Percentiles rank a stretch among this genome's conserved stretches.
These are phyloP conservation scores for Chlorella sp. DNA, from an alignment of 139 green algal genomes.

Conservation along the genomic window DNA sequence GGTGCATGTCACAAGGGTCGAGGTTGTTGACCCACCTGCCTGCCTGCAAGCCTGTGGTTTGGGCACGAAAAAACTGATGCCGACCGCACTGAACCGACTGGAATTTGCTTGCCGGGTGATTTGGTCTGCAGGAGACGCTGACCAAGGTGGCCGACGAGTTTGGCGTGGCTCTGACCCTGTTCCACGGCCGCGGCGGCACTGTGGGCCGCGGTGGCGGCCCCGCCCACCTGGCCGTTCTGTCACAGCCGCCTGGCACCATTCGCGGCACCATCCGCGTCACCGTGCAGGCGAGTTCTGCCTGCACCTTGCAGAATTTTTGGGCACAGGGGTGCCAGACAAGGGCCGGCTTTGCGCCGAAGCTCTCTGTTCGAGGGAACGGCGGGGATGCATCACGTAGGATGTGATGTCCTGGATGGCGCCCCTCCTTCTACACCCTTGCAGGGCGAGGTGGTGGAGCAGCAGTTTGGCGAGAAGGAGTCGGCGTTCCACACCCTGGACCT, in stretches of 20 bases:
- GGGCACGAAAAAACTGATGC: too few relatives aligned
- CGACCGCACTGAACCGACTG: too few relatives aligned
- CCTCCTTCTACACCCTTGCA: slow-evolving; percentile 59
- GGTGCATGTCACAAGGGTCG: background rate
- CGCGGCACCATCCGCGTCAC: slow-evolving; percentile 92
- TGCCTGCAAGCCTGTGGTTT: too few relatives aligned
- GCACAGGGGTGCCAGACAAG: background rate
- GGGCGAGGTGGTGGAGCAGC: slow-evolving; percentile 85
- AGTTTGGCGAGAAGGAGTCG: slow-evolving; percentile 82
- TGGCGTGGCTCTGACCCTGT: slow-evolving; percentile 91
- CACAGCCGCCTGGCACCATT: slow-evolving; percentile 91
- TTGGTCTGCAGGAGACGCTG: slow-evolving; percentile 67
- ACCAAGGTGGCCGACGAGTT: slow-evolving; percentile 49
- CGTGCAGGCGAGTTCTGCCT: slow-evolving; percentile 71
- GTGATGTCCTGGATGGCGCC: background rate
- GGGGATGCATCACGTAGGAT: too few relatives aligned
- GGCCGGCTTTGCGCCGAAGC: too few relatives aligned
- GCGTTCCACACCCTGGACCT: slow-evolving; percentile 84
- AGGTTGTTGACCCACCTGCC: too few relatives aligned
- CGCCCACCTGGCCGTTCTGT: slow-evolving; percentile 94
- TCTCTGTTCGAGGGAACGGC: too few relatives aligned
- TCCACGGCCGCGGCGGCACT: slow-evolving; percentile 96
- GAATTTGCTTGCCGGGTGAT: background rate
- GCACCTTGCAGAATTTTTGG: background rate
- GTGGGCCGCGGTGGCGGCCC: slow-evolving; percentile 96